Evolutionary conservation across 306 rosid genomes (phyloP), one percentile per base, ranked within the genome.

Genomic region (Lotus japonicus): DNA sequence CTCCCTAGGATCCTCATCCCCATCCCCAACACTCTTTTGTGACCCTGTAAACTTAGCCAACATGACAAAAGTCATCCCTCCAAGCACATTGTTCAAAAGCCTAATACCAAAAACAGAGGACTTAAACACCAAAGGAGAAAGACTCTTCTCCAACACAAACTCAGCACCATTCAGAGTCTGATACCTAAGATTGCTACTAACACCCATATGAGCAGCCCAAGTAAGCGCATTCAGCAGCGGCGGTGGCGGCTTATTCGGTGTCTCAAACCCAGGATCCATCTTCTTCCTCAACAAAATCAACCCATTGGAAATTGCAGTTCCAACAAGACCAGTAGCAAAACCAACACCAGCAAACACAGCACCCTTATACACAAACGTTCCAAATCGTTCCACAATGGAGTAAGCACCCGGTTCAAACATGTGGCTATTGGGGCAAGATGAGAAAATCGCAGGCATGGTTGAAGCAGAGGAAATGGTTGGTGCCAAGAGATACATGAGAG

Each of bases 131-230:
- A 87, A 39, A 3, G 96, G 83, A 3, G 82, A 60, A 19, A 89
- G 81, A 36, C 64, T 84, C 44, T 78, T 92, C 10, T 60, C 92
- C 81, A 92, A 51, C 61, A 84, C 1, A 45, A 71, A 89, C 82
- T 92, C 97, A 0, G 70, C 7, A 58, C 96, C 98, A 4, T 89
- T 92, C 50, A 92, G 60, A 0, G 85, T 84, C 55, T 92, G 97
- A 74, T 92, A 92, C 69, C 98, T 82, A 2, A 92, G 33, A 50
- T 92, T 92, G 46, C 97, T 90, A 51, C 90, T 88, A 3, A 90
- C 0, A 16, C 97, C 97, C 98, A 89, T 89, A 60, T 92, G 98
- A 19, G 75, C 70, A 0, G 97, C 95, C 98, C 98, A 90, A 6
- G 98, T 92, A 6, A 83, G 0, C 3, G 97, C 88, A 50, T 92